Evolutionary conservation across 108 stramenopile genomes (phyloP).

Genomic region (Mediolabrus comicus): DNA sequence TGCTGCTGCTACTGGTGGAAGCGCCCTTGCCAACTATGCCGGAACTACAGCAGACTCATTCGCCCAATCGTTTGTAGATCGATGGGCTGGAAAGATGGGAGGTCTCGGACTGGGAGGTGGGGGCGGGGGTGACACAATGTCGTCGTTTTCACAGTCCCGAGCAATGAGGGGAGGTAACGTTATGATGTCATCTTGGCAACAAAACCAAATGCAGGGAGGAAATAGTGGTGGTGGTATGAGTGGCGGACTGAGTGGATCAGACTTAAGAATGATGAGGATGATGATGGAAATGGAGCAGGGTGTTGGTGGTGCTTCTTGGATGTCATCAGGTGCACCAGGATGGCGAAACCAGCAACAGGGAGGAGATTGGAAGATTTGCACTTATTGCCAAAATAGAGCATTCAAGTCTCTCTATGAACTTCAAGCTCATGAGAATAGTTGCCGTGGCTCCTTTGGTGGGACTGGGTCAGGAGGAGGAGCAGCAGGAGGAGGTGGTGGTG

Average conservation of each 20-base stretch:
- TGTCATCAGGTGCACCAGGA: too few species aligned
- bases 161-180: not conserved
- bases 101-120: not conserved
- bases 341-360: not conserved
- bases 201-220: constrained; percentile 6
- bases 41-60: constrained; percentile 35
- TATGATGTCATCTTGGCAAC: constrained; percentile 12
- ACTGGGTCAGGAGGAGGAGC: not conserved
- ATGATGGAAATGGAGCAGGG: not conserved
- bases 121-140: not conserved
- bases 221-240: not conserved
- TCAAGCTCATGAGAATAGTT: constrained; percentile 6
- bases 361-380: constrained; percentile 13
- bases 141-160: not conserved
- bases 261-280: not conserved
- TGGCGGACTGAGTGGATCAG: not conserved
- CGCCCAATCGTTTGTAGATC: constrained; percentile 45
- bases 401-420: constrained; percentile 5
- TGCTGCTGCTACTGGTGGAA: too few species aligned
- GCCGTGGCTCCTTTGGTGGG: not conserved
- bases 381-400: constrained; percentile 15
- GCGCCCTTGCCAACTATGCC: constrained; percentile 23
- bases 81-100: constrained; percentile 19
- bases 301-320: not conserved
- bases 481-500: too few species aligned